These are phyloP conservation scores for Raddia distichophylla DNA, from an alignment of 176 grass and related monocot species.

Conservation along the genomic window DNA sequence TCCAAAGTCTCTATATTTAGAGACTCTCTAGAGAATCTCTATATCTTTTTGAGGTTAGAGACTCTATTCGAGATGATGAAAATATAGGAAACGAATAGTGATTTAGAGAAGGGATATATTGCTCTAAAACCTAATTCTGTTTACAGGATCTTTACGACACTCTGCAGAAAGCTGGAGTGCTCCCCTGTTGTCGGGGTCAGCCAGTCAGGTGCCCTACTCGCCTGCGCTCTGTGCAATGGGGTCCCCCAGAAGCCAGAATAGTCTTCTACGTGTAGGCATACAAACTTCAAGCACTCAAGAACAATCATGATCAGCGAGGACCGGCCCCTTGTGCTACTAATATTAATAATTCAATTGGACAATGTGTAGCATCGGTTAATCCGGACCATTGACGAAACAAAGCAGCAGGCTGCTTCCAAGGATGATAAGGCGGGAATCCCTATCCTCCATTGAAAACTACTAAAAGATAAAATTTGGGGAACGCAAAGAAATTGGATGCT, in stretches of 20 bases:
- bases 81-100: too few species aligned
- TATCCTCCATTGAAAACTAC: too few species aligned
- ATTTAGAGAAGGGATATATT: too few species aligned
- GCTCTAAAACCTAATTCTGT: constrained; percentile 10
- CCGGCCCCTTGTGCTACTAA: neutral
- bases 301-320: too few species aligned
- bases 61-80: too few species aligned
- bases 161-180: constrained; percentile 17
- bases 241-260: neutral
- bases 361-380: neutral
- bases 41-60: too few species aligned
- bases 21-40: too few species aligned
- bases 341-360: neutral
- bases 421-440: neutral
- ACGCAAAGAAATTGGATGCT: too few species aligned
- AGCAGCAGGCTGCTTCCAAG: neutral
- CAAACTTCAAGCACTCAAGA: neutral
- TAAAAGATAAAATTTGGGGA: too few species aligned
- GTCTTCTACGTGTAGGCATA: neutral
- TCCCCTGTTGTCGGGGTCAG: constrained; percentile 16
- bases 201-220: constrained; percentile 10
- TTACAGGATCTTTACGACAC: neutral
- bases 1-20: too few species aligned
- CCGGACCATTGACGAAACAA: neutral
- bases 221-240: neutral